Evolutionary conservation across 352 stramenopile species (phyloP).

Genomic region (Phytophthora gonapodyides): DNA sequence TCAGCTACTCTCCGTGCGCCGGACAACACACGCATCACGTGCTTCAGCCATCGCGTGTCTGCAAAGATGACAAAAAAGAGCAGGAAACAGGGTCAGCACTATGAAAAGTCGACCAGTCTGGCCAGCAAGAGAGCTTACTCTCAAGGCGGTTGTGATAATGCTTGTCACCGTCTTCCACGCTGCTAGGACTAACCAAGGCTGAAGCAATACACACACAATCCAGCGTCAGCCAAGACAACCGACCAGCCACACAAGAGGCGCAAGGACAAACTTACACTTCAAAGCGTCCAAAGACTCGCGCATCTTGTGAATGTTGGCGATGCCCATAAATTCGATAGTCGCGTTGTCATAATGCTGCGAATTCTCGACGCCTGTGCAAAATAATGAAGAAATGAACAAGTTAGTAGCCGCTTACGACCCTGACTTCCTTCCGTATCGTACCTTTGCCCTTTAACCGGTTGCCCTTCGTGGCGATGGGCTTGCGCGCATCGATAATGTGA

Average conservation of each 20-base stretch:
- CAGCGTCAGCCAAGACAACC: conserved; percentile 8
- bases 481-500: conserved; percentile 87
- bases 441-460: conserved; percentile 87
- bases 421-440: conserved; percentile 17
- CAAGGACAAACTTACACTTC: conserved; percentile 49
- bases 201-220: conserved; percentile 12
- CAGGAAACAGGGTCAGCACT: conserved; percentile 9
- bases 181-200: conserved; percentile 82
- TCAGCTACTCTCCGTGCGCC: conserved; percentile 74
- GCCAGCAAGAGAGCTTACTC: conserved; percentile 44
- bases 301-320: conserved; percentile 99
- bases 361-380: conserved; percentile 92
- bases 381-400: conserved; percentile 17
- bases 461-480: conserved; percentile 79
- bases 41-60: conserved; percentile 97
- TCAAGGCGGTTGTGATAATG: conserved; percentile 88
- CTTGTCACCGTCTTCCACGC: conserved; percentile 86
- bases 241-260: background rate
- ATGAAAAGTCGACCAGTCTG: background rate
- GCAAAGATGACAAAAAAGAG: conserved; percentile 9
- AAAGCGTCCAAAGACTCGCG: conserved; percentile 93
- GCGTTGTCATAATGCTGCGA: conserved; percentile 96
- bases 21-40: conserved; percentile 91
- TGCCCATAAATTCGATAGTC: conserved; percentile 97
- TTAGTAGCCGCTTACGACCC: too few relatives aligned